Evolutionary conservation across 352 stramenopile species (phyloP).

Genomic region (Phytopythium cucurbitacearum): DNA sequence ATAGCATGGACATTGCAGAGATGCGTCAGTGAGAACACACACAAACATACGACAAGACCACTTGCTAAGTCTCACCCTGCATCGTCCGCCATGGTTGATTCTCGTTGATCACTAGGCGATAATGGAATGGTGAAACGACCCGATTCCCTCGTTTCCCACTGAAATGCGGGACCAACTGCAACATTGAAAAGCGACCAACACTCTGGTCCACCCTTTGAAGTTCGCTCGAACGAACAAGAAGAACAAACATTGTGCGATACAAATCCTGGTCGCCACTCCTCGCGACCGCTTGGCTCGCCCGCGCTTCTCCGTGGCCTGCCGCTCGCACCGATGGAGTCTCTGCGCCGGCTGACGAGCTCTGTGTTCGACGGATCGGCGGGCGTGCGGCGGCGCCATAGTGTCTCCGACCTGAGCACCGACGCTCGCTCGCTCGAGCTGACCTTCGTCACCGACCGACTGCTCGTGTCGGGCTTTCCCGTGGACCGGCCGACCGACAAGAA

Average conservation of each 20-base stretch:
- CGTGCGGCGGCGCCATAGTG: conserved; percentile 28
- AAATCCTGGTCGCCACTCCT: not conserved
- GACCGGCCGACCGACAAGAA: conserved; percentile 63
- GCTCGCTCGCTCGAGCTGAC: conserved; percentile 58
- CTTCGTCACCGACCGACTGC: conserved; percentile 62
- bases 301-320: not conserved
- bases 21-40: no score
- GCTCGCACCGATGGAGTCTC: conserved; percentile 48
- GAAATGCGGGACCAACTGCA: not conserved
- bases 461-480: conserved; percentile 57
- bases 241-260: no score
- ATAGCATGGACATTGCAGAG: no score
- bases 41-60: not conserved
- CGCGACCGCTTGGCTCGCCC: not conserved
- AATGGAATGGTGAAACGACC: not conserved
- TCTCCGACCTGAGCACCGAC: conserved; percentile 20
- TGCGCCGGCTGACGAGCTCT: conserved; percentile 71
- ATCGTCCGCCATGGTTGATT: not conserved
- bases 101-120: no score
- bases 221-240: no score
- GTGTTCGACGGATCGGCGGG: conserved; percentile 47
- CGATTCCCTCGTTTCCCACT: not conserved
- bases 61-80: not conserved
- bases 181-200: no score
- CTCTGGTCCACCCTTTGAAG: not conserved